phyloP scores from a whole-genome alignment of 176 grass and related monocot species.

The Triticum dicoccoides region DNA sequence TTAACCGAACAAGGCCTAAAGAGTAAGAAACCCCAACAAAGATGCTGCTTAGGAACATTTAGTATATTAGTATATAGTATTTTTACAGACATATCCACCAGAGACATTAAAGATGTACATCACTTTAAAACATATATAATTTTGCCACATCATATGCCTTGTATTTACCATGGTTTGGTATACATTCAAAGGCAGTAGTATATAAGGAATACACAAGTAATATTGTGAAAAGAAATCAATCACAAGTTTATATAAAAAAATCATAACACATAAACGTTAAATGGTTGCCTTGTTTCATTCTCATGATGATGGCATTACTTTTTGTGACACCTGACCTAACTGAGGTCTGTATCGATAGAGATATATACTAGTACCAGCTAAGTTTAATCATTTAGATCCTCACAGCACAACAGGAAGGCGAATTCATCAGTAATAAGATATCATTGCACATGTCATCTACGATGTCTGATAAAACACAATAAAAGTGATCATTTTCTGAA shows the following conservation, averaged over 20 bases:
- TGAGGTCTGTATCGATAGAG: neutral
- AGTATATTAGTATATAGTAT: neutral
- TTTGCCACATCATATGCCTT: neutral
- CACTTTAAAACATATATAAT: neutral
- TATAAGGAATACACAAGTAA: neutral
- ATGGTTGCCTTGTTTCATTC: slow-evolving; percentile 6
- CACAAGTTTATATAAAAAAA: neutral
- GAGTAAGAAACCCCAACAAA: neutral
- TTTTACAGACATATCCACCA: neutral
- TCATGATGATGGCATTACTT: neutral
- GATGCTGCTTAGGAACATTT: neutral
- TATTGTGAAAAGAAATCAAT: neutral
- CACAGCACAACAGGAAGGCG: neutral
- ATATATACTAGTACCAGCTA: neutral
- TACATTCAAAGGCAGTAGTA: neutral
- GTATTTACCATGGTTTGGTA: neutral
- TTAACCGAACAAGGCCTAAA: neutral
- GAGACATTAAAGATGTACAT: neutral
- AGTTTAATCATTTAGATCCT: slow-evolving; percentile 15
- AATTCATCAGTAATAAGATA: slow-evolving; percentile 11
- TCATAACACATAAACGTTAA: neutral
- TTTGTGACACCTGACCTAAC: neutral
- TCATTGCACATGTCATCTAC: neutral
- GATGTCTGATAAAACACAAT: neutral
- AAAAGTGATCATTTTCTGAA: neutral